These are phyloP conservation scores for Wallacemonas sp. DNA, from an alignment of 208 protist species.

Conservation along the genomic window DNA sequence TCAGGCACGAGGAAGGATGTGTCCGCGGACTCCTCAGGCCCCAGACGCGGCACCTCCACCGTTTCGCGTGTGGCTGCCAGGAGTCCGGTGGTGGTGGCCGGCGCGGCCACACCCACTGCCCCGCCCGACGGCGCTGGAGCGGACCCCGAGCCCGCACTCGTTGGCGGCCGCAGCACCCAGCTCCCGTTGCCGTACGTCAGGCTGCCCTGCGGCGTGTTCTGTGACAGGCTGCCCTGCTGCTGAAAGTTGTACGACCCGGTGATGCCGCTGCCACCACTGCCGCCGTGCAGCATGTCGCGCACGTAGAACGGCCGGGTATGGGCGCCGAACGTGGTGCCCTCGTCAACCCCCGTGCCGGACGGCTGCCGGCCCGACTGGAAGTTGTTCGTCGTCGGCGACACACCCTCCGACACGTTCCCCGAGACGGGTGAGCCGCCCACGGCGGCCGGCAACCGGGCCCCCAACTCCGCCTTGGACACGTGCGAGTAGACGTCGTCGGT, in stretches of 20 bases:
- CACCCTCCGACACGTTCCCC: conserved; percentile 8
- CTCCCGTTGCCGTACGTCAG: background rate
- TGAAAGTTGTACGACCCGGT: background rate
- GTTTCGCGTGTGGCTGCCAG: background rate
- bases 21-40: background rate
- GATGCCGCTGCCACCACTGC: conserved; percentile 6
- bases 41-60: background rate
- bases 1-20: background rate
- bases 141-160: too few relatives aligned
- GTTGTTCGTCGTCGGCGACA: background rate
- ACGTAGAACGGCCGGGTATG: conserved; percentile 11
- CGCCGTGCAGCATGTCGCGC: conserved; percentile 3
- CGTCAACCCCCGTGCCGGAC: background rate
- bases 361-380: background rate
- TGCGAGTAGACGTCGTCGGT: conserved; percentile 51
- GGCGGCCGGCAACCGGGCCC: conserved; percentile 2
- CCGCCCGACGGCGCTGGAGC: background rate
- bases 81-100: background rate
- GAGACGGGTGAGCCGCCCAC: conserved; percentile 7
- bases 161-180: background rate
- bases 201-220: background rate
- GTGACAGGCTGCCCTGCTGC: background rate
- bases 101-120: background rate
- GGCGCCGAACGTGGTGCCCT: background rate
- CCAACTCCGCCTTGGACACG: conserved; percentile 32